Conservation (phyloP, 805 yeast genomes). For the Starmerella apicola region DNA sequence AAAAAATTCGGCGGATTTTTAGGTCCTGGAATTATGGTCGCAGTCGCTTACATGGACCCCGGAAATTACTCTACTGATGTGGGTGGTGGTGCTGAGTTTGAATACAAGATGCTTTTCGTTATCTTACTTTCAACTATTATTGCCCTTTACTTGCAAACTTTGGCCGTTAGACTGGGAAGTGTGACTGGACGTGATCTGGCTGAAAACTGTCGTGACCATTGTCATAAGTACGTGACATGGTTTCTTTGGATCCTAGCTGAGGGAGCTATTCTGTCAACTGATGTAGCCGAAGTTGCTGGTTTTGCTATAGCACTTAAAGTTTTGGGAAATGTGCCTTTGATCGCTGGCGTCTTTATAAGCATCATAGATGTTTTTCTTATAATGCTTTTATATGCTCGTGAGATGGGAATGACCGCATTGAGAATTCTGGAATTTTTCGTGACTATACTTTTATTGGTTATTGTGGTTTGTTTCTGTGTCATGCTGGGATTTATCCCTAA, state of each 20-base stretch:
- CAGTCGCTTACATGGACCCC: slow-evolving; percentile 95
- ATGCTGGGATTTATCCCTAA: slow-evolving; percentile 59
- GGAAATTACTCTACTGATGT: slow-evolving; percentile 95
- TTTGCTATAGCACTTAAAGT: slow-evolving; percentile 88
- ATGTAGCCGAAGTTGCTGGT: slow-evolving; percentile 95
- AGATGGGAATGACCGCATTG: slow-evolving; percentile 65
- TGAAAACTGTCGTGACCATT: slow-evolving; percentile 64
- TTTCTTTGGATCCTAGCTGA: slow-evolving; percentile 69
- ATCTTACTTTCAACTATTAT: slow-evolving; percentile 67
- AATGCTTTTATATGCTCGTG: slow-evolving; percentile 76
- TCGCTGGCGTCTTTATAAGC: slow-evolving; percentile 74
- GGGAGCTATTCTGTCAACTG: slow-evolving; percentile 86
- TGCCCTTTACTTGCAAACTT: slow-evolving; percentile 75
- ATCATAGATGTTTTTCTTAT: slow-evolving; percentile 77
- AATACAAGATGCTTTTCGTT: slow-evolving; percentile 66
- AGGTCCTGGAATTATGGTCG: slow-evolving; percentile 95
- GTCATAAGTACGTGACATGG: slow-evolving; percentile 41
- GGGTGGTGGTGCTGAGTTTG: slow-evolving; percentile 80
- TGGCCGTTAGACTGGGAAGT: slow-evolving; percentile 80
- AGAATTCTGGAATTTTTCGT: slow-evolving; percentile 76
- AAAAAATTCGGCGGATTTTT: slow-evolving; percentile 50
- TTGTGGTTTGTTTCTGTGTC: slow-evolving; percentile 73
- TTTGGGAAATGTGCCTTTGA: slow-evolving; percentile 63
- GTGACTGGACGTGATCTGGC: slow-evolving; percentile 92
- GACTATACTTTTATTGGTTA: slow-evolving; percentile 59